Percentiles rank a stretch among this genome's conserved stretches.
Evolutionary conservation across 805 yeast genomes (phyloP).

Genomic region (Metschnikowia dekortorum): DNA sequence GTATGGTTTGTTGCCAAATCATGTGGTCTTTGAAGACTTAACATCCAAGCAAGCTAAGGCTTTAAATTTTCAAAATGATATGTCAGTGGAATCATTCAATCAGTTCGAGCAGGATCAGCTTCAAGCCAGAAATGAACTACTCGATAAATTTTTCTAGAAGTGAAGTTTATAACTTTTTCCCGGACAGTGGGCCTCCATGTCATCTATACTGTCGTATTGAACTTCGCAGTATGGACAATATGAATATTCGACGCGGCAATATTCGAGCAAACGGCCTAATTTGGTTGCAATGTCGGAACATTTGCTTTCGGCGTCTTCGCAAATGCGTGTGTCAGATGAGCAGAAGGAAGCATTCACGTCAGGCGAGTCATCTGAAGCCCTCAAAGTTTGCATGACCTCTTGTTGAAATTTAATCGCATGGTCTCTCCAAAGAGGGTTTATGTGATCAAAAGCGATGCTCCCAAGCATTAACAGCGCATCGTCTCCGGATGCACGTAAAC

Average conservation of each 20-base stretch:
- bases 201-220: conserved; percentile 6
- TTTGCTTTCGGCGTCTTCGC: neutral
- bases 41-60: conserved; percentile 8
- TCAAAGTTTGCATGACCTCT: neutral
- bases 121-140: conserved; percentile 3
- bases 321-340: no score
- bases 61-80: conserved; percentile 13
- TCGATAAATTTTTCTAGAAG: neutral
- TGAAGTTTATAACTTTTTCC: conserved; percentile 7
- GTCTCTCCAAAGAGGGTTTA: conserved; percentile 42
- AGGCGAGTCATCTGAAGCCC: neutral
- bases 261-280: conserved; percentile 2
- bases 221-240: conserved; percentile 17
- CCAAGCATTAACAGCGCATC: conserved; percentile 21
- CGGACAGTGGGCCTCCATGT: conserved; percentile 13
- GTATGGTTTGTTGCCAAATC: conserved; percentile 16
- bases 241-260: conserved; percentile 6
- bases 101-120: conserved; percentile 8
- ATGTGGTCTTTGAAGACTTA: conserved; percentile 20
- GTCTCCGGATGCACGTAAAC: conserved; percentile 42
- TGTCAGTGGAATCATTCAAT: conserved; percentile 18
- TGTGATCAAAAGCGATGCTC: conserved; percentile 21
- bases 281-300: neutral
- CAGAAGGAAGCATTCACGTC: neutral
- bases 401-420: conserved; percentile 9